Evolutionary conservation across 2,329 filamentous ascomycete genomes (phyloP), one percentile per base, ranked within the genome.

Genomic region (Arachnopeziza araneosa): DNA sequence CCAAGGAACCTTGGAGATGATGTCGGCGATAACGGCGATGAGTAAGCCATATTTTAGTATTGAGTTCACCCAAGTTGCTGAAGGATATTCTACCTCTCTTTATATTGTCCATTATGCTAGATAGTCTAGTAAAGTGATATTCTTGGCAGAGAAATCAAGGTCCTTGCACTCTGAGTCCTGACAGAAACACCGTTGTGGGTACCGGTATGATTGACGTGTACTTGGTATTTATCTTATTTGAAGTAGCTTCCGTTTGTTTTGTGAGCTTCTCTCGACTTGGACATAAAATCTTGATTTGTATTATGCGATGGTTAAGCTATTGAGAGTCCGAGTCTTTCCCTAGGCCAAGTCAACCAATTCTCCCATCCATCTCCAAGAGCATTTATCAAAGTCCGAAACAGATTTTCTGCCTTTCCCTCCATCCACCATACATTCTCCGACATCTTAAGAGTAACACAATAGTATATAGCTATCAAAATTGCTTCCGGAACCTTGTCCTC

Each of bases 351-450:
- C 44, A 62, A 67, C 64, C 63, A 68, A 44, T 53, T 49, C 30
- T 69, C 68, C 66, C 67, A 70, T 4, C 59, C 59, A 17, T 52
- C 51, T 12, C 60, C 63, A 24, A 71, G 36, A 21, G 62, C 65
- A 51, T 61, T 61, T n/a, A 69, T 55, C 49, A 78, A 70, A 36
- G 73, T 73, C 50, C 64, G 66, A 22, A 79, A 64, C n/a, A 78
- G 62, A 50, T 72, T 71, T 44, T 67, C 67, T 4, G 73, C 73
- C 71, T 76, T 78, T 14, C 76, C 74, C 2, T 74, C 68, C 66
- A 77, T 73, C 76, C 77, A 79, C 75, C 76, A 79, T 50, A 72
- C 63, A 24, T 69, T 59, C 14, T 71, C 70, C 30, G 76, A 51
- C 21, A 68, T 66, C 63, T 77, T 74, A 56, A 79, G 59, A 9